These are phyloP conservation scores for Cairneyella variabilis DNA, from an alignment of 495 filamentous ascomycete genomes.

Conservation along the genomic window DNA sequence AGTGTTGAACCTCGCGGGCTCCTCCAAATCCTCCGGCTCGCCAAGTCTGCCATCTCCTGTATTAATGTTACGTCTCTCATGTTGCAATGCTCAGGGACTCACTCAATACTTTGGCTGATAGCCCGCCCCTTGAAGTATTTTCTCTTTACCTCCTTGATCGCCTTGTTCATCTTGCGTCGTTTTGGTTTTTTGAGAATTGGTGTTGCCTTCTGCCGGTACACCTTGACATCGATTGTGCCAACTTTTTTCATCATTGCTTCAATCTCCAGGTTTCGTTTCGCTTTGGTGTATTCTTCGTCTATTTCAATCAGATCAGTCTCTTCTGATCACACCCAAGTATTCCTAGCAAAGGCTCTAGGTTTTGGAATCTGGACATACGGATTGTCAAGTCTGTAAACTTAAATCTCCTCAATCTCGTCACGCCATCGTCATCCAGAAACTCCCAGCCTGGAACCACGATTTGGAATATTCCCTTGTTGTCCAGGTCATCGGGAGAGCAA, in stretches of 20 bases:
- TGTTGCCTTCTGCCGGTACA: not conserved
- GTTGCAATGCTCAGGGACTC: too few species aligned
- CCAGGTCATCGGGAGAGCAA: not conserved
- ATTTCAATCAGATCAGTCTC: not conserved
- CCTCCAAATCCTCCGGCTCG: not conserved
- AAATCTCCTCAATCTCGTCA: not conserved
- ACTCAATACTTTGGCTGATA: not conserved
- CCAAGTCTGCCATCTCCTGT: too few species aligned
- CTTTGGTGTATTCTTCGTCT: not conserved
- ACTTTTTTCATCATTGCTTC: not conserved
- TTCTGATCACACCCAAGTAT: too few species aligned
- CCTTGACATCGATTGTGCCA: not conserved
- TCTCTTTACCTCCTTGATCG: not conserved
- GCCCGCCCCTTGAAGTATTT: conserved; percentile 9
- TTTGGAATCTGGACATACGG: not conserved
- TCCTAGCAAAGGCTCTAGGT: not conserved
- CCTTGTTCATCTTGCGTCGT: not conserved
- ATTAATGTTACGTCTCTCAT: too few species aligned
- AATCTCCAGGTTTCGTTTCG: not conserved
- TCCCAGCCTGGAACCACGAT: not conserved
- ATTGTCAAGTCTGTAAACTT: not conserved
- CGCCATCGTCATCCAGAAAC: not conserved
- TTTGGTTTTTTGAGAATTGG: not conserved
- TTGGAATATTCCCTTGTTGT: not conserved
- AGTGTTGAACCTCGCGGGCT: not conserved